Conservation (phyloP, 2,329 filamentous ascomycete genomes). For the Chrysoporthe deuterocubensis region DNA sequence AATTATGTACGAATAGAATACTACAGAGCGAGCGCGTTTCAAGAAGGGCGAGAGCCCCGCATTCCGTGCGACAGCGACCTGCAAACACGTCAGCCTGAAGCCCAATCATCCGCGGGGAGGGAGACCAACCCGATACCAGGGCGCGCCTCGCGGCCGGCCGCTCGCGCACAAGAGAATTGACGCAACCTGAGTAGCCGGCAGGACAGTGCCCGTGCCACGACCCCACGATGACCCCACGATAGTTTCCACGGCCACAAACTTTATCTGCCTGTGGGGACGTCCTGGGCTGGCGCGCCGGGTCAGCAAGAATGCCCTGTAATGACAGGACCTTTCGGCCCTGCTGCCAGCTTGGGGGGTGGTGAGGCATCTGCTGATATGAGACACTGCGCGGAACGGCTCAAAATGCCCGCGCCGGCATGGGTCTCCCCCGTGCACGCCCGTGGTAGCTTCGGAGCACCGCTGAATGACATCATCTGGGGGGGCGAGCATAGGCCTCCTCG, state of each 20-base stretch:
- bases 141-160: neutral
- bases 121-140: neutral
- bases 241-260: too few species aligned
- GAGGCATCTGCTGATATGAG: slow-evolving; percentile 4
- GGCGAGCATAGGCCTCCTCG: too few species aligned
- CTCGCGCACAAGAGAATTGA: neutral
- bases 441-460: neutral
- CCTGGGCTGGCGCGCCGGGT: neutral
- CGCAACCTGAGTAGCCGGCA: neutral
- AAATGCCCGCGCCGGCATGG: too few species aligned
- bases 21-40: slow-evolving; percentile 20
- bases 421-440: neutral
- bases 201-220: neutral
- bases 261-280: neutral
- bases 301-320: slow-evolving; percentile 1
- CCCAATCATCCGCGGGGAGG: neutral
- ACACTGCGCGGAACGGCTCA: neutral
- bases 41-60: neutral
- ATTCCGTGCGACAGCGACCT: neutral
- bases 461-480: neutral
- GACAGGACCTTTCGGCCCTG: slow-evolving; percentile 1
- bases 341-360: neutral
- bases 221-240: neutral
- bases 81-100: neutral
- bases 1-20: slow-evolving; percentile 11